A percentile compares a stretch with the other conserved stretches of the same genome.
These are phyloP conservation scores for Cryphonectria japonica DNA, from an alignment of 2,329 filamentous ascomycete genomes.

Conservation along the genomic window DNA sequence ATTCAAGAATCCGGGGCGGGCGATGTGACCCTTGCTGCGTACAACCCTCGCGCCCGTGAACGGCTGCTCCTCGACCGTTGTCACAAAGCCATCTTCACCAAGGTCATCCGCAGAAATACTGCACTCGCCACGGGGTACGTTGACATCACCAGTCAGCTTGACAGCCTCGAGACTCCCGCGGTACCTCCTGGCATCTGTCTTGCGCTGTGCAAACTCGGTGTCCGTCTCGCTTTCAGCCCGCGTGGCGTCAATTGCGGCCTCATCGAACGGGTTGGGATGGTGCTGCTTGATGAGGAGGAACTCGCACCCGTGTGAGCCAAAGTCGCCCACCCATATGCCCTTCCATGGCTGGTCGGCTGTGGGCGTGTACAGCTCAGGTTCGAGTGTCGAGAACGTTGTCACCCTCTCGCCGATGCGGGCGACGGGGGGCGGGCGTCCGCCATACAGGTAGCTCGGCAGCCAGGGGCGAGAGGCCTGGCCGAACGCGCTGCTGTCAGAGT, in stretches of 20 bases:
- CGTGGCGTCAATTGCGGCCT: conserved; percentile 42
- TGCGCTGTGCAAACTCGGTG: conserved; percentile 50
- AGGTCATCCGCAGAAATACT: conserved; percentile 83
- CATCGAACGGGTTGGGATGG: conserved; percentile 49
- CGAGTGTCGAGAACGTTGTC: conserved; percentile 72
- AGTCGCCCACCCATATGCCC: conserved; percentile 92
- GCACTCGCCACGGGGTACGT: conserved; percentile 84
- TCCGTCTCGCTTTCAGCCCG: conserved; percentile 48
- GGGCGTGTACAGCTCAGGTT: conserved; percentile 76
- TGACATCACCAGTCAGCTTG: conserved; percentile 90
- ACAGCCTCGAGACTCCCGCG: conserved; percentile 77
- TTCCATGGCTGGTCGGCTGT: conserved; percentile 80
- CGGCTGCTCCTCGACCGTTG: conserved; percentile 64
- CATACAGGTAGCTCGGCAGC: conserved; percentile 28
- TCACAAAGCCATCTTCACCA: conserved; percentile 65
- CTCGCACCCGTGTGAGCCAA: conserved; percentile 84
- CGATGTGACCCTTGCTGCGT: conserved; percentile 76
- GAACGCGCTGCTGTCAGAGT: conserved; percentile 29
- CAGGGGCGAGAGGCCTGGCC: conserved; percentile 26
- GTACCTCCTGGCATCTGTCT: conserved; percentile 55
- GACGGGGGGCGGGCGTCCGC: conserved; percentile 38
- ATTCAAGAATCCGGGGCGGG: conserved; percentile 69
- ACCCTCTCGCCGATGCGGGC: conserved; percentile 59
- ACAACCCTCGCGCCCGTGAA: conserved; percentile 80
- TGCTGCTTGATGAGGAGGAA: conserved; percentile 83